Evolutionary conservation across 1,284 basidiomycete species (phyloP), one percentile per base, ranked within the genome.

Genomic region (Mycena citricolor): DNA sequence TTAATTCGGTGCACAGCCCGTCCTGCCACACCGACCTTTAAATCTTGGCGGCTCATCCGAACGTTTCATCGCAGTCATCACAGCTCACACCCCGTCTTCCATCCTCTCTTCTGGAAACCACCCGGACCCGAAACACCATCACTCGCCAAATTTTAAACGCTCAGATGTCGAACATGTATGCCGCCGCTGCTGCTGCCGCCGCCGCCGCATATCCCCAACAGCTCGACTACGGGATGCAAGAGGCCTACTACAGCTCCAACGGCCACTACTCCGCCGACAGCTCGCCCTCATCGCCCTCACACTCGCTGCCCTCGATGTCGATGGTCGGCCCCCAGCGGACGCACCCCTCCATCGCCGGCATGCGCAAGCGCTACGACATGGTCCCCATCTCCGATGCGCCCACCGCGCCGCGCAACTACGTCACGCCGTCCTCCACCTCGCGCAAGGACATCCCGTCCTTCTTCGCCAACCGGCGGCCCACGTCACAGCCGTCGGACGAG

Each of bases 361-460:
- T 7, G 33, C 20, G 33, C 45, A 47, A 42, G 26, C 49, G 32
- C 22, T 46, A 50, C 17, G 38, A 41, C 5, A 44, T 48, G 45
- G 31, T 43, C 12, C 39, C 46, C 37, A 45, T 50, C 24, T 49
- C 48, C 20, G 73, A 76, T n/a, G 76, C 73, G 1, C 77, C 76
- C 1, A 77, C 70, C 0, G 76, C 77, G 54, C 39, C 65, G 2
- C 70, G 78, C 38, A 70, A 66, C 12, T 80, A 80, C 54, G 44
- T 70, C 8, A 66, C 63, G 3, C 69, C 73, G 1, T 73, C 72
- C 0, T 55, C 66, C 5, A 77, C 77, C 2, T 77, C 77, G 38
- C 68, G 73, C 25, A 79, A 79, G 57, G 68, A 69, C 33, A 56
- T 77, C 32, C 78, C 73, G 23, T 64, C 69, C n/a, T 67, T 68